Evolutionary conservation across 352 stramenopile species (phyloP).

Genomic region (Phytophthora pistaciae): DNA sequence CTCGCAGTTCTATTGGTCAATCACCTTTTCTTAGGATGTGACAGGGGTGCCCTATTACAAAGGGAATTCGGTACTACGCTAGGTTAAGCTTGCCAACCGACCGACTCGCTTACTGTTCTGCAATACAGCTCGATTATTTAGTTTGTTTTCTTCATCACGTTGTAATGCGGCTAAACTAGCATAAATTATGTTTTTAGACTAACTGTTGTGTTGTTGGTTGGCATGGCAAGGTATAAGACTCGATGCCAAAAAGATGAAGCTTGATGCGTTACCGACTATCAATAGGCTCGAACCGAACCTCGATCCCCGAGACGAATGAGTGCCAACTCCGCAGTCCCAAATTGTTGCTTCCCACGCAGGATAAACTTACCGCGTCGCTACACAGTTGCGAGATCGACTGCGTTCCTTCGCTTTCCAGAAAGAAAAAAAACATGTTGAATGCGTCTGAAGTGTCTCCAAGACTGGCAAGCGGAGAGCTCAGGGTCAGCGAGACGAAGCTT

Average conservation of each 20-base stretch:
- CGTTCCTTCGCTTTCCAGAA: not conserved
- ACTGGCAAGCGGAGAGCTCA: not conserved
- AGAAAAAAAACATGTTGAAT: not conserved
- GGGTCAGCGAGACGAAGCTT: not conserved
- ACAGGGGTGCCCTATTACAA: too few species aligned
- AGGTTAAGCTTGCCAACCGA: not conserved
- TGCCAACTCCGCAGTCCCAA: not conserved
- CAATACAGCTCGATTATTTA: too few species aligned
- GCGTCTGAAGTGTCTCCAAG: not conserved
- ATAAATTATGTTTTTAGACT: too few species aligned
- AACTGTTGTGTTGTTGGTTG: not conserved
- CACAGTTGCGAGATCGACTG: not conserved
- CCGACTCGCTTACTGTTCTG: too few species aligned
- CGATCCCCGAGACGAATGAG: not conserved
- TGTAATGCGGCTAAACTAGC: too few species aligned
- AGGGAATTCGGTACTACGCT: not conserved
- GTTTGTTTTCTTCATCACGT: too few species aligned
- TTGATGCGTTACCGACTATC: slow-evolving; percentile 5
- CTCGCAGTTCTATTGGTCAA: too few species aligned
- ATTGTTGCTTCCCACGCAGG: not conserved
- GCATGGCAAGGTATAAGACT: not conserved
- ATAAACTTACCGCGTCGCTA: not conserved
- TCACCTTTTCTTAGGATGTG: too few species aligned
- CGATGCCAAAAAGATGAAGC: not conserved
- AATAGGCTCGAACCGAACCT: slow-evolving; percentile 2